Conservation (phyloP, 1,284 basidiomycete genomes). For the Apiotrichum domesticum region DNA sequence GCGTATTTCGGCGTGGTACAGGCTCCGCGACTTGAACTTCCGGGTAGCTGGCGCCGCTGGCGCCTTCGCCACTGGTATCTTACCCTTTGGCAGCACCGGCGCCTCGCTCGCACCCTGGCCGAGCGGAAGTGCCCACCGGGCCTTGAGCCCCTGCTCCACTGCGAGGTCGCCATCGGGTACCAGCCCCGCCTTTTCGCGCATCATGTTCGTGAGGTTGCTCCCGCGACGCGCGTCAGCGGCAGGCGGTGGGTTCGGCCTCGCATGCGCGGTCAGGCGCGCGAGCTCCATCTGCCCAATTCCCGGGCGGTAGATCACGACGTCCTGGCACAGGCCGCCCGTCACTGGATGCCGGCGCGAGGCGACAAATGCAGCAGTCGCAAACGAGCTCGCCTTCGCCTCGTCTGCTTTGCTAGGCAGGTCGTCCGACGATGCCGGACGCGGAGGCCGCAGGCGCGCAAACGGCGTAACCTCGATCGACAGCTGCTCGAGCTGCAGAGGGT, state of each 20-base stretch:
- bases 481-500: slow-evolving; percentile 53
- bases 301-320: slow-evolving; percentile 29
- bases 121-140: slow-evolving; percentile 61
- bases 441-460: slow-evolving; percentile 52
- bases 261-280: slow-evolving; percentile 14
- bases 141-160: slow-evolving; percentile 55
- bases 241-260: not conserved
- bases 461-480: slow-evolving; percentile 56
- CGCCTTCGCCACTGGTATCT: too few species aligned
- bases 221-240: slow-evolving; percentile 11
- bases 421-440: not conserved
- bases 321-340: slow-evolving; percentile 22
- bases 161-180: slow-evolving; percentile 47
- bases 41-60: not conserved
- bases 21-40: slow-evolving; percentile 40
- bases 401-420: not conserved
- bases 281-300: slow-evolving; percentile 23
- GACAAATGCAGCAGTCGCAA: slow-evolving; percentile 15
- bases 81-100: not conserved
- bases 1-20: slow-evolving; percentile 71
- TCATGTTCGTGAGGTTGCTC: slow-evolving; percentile 42
- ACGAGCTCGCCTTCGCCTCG: slow-evolving; percentile 6
- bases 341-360: slow-evolving; percentile 18
- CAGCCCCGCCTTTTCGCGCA: slow-evolving; percentile 26
- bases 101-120: slow-evolving; percentile 50